Evolutionary conservation across 768 basidiomycete genomes (phyloP), one percentile per base, ranked within the genome.

Genomic region (Phanerochaete carnosa): DNA sequence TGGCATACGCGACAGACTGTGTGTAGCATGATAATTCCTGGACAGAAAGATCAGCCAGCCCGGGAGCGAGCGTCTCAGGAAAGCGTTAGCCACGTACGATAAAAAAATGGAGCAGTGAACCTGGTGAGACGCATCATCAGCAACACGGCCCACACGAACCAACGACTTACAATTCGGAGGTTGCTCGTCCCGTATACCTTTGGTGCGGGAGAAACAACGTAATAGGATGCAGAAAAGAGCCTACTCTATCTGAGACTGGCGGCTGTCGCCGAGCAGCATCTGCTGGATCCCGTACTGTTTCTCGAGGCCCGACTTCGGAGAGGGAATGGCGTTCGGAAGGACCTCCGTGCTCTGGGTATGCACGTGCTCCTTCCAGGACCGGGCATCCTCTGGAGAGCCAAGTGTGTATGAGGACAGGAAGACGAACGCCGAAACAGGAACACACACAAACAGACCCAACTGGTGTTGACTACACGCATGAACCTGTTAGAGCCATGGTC

Each of bases 1-100:
- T 58, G 1, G 57, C 57, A 37, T 58, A 58, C 22, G 57, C 57
- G 22, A 58, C 39, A 26, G 57, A 58, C 49, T 58, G 57, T 23
- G 33, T 58, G 46, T 58, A 47, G 46, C 47, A 50, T 6, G 47
- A 50, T 3, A 58, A 25, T 33, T 58, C 57, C 57, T 57, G 39
- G 8, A 45, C 3, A 33, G 3, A 5, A 6, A 15, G 1, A n/a
- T 45, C 28, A 46, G 28, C 7, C 30, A n/a, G 39, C 2, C 11
- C 11, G 2, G 30, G 25, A 12, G 22, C 13, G 19, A 16, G n/a
- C 23, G 22, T 8, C 5, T 9, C 13, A n/a, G 9, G 8, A 9
- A 3, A 30, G 15, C 19, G 47, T 3, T 3, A 9, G 23, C 9
- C 8, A 47, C 43, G 3, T 57, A 57, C 56, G 9, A 58, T 33